Evolutionary conservation across 2,329 filamentous ascomycete species (phyloP).

Genomic region (Cladosporium colombiae): DNA sequence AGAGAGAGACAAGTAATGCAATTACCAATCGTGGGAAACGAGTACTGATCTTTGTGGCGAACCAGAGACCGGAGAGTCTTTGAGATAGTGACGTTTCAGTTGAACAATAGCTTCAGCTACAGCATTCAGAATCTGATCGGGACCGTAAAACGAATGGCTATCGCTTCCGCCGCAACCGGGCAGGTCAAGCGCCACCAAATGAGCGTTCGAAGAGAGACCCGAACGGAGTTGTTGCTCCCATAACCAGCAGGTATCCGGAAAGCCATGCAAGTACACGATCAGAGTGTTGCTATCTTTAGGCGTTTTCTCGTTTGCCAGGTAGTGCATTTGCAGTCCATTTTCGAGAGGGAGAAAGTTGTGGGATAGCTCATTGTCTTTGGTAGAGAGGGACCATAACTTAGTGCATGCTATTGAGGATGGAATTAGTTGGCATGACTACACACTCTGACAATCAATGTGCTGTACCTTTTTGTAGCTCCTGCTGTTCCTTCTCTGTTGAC

Average conservation of each 20-base stretch:
- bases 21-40: slow-evolving; percentile 15
- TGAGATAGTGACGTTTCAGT: slow-evolving; percentile 50
- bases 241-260: slow-evolving; percentile 59
- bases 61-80: not conserved
- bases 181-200: slow-evolving; percentile 57
- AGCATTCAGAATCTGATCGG: slow-evolving; percentile 54
- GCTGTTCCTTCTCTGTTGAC: not conserved
- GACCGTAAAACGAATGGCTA: slow-evolving; percentile 50
- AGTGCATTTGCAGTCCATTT: slow-evolving; percentile 56
- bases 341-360: slow-evolving; percentile 55
- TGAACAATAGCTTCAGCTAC: slow-evolving; percentile 56
- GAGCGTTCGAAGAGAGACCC: slow-evolving; percentile 41
- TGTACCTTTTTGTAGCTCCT: not conserved
- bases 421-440: not conserved
- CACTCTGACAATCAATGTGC: not conserved
- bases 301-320: slow-evolving; percentile 39
- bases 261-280: slow-evolving; percentile 60
- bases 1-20: not conserved
- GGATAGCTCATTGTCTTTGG: slow-evolving; percentile 46
- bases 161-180: slow-evolving; percentile 62
- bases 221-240: slow-evolving; percentile 54
- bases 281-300: slow-evolving; percentile 37
- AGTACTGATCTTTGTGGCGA: not conserved
- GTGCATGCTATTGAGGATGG: slow-evolving; percentile 46
- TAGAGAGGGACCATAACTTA: slow-evolving; percentile 56